Percentiles rank a stretch among this genome's conserved stretches.
Evolutionary conservation across 2,329 filamentous ascomycete genomes (phyloP).

Genomic region (Aureobasidium subglaciale): DNA sequence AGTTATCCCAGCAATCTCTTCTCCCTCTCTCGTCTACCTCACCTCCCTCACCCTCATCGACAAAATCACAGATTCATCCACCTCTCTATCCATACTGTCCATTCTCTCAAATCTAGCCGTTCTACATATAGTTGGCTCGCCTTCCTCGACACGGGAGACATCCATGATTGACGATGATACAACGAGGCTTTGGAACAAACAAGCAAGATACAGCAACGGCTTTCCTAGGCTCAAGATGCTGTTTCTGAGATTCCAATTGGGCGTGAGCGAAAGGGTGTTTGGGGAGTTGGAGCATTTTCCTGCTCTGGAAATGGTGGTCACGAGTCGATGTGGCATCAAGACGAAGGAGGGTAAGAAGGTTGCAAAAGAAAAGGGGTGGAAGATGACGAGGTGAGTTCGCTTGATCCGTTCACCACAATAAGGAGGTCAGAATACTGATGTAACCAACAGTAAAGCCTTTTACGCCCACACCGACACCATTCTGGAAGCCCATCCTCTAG

Average conservation of each 20-base stretch:
- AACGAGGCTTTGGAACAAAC: not conserved
- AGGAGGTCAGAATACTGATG: too few relatives aligned
- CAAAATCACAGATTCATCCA: not conserved
- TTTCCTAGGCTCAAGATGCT: not conserved
- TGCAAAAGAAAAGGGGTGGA: not conserved
- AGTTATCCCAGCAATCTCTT: not conserved
- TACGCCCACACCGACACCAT: not conserved
- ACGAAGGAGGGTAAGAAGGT: not conserved
- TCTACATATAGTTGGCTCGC: not conserved
- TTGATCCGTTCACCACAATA: not conserved
- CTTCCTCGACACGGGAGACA: not conserved
- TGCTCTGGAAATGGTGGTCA: not conserved
- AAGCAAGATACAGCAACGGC: not conserved
- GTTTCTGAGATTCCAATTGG: not conserved
- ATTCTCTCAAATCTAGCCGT: not conserved
- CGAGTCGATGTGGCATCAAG: not conserved
- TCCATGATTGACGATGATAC: not conserved
- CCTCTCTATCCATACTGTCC: not conserved
- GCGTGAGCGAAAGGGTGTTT: not conserved
- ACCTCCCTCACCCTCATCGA: not conserved
- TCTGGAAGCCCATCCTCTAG: not conserved
- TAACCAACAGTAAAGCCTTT: not conserved
- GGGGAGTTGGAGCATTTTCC: not conserved
- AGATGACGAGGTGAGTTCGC: not conserved
- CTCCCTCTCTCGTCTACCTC: not conserved